Percentiles rank a stretch among this genome's conserved stretches.
Evolutionary conservation across 495 filamentous ascomycete genomes (phyloP).

Genomic region (Podospora tetraspora): DNA sequence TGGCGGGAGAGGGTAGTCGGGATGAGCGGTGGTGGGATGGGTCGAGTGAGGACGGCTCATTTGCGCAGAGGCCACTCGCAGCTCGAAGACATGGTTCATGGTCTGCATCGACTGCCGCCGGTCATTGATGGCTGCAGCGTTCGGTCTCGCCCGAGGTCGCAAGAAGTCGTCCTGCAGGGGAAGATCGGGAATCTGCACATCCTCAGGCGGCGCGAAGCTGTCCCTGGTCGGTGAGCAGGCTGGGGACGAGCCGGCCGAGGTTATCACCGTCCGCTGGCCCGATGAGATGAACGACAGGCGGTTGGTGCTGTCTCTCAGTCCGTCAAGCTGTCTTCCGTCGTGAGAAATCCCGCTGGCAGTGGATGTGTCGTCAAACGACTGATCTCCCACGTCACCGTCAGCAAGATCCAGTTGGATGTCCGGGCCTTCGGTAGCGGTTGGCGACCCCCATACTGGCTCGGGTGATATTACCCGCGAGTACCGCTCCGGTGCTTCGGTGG

Average conservation of each 20-base stretch:
- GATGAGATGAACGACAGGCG: constrained; percentile 59
- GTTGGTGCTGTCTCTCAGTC: constrained; percentile 47
- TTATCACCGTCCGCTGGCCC: constrained; percentile 52
- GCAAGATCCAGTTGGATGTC: constrained; percentile 22
- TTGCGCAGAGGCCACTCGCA: constrained; percentile 28
- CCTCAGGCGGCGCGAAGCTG: constrained; percentile 39
- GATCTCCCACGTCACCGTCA: constrained; percentile 26
- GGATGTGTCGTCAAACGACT: constrained; percentile 40
- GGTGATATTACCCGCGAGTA: constrained; percentile 30
- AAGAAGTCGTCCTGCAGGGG: constrained; percentile 24
- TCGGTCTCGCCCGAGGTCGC: constrained; percentile 42
- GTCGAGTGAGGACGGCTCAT: constrained; percentile 25
- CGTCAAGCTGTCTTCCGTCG: constrained; percentile 47
- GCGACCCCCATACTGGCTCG: constrained; percentile 31
- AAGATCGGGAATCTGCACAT: constrained; percentile 21
- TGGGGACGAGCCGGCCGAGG: constrained; percentile 51
- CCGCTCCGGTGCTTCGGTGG: constrained; percentile 11
- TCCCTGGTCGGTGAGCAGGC: constrained; percentile 45
- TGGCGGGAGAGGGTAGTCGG: constrained; percentile 3
- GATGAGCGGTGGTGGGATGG: constrained; percentile 10
- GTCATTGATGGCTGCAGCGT: constrained; percentile 48
- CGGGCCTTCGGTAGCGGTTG: constrained; percentile 12
- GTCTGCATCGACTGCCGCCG: constrained; percentile 50
- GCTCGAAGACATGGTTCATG: constrained; percentile 38
- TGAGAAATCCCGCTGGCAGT: constrained; percentile 46